These are phyloP conservation scores for Oryza punctata DNA, from an alignment of 176 grass and related monocot species.

Conservation along the genomic window DNA sequence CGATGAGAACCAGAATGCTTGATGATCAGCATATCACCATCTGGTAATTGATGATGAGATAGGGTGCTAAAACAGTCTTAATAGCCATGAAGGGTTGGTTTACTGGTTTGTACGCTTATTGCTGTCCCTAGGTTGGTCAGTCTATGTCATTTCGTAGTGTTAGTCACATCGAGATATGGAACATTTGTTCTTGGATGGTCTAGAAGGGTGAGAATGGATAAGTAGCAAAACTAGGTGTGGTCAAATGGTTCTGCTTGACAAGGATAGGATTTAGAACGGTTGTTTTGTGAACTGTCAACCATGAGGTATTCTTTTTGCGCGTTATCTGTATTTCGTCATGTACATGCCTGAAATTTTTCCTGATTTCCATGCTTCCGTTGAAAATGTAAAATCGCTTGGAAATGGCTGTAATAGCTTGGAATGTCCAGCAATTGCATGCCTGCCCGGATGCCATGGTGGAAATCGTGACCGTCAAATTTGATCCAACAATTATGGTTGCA, in stretches of 20 bases:
- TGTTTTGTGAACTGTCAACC: constrained; percentile 7
- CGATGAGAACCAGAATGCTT: constrained; percentile 14
- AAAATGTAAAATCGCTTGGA: background rate
- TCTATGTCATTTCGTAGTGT: constrained; percentile 17
- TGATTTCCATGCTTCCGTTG: background rate
- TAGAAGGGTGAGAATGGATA: background rate
- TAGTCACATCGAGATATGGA: constrained; percentile 14
- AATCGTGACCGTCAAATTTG: background rate
- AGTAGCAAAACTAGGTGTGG: constrained; percentile 10
- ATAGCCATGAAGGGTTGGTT: background rate
- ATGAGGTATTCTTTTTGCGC: background rate
- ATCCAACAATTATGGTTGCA: background rate
- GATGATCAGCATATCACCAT: constrained; percentile 8
- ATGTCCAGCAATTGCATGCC: background rate
- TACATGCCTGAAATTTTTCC: background rate
- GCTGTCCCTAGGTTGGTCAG: constrained; percentile 5
- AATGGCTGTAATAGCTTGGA: background rate
- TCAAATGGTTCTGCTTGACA: background rate
- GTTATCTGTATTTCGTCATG: constrained; percentile 17
- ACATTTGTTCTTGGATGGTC: constrained; percentile 25
- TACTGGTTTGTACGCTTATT: constrained; percentile 12
- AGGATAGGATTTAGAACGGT: constrained; percentile 2
- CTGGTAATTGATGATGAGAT: constrained; percentile 1
- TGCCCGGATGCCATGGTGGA: background rate
- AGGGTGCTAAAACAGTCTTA: constrained; percentile 13